Evolutionary conservation across 1,139 yeast species (phyloP).

Genomic region (Debaryomycetaceae sp.): DNA sequence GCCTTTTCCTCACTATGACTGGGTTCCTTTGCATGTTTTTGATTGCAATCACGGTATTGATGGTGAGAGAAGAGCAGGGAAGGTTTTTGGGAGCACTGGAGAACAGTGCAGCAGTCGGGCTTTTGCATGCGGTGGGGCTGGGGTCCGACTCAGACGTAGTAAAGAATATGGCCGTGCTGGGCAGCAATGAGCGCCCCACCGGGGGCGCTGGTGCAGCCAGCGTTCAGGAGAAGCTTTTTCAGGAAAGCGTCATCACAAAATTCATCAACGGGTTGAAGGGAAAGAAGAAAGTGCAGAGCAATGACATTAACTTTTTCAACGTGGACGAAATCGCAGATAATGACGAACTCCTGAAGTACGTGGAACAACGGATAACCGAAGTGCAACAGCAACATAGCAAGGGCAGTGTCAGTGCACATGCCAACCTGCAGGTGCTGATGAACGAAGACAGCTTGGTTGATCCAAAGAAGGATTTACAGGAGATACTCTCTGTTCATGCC

Average conservation of each 20-base stretch:
- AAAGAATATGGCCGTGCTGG: background rate
- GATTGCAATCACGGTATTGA: background rate
- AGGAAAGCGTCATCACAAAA: background rate
- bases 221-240: background rate
- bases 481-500: slow-evolving; percentile 28
- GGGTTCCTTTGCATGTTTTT: background rate
- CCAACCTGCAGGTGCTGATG: background rate
- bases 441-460: slow-evolving; percentile 1
- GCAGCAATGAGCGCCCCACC: background rate
- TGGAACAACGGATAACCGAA: background rate
- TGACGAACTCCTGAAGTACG: background rate
- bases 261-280: background rate
- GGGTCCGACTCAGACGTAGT: background rate
- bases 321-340: slow-evolving; percentile 1
- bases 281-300: background rate
- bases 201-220: background rate
- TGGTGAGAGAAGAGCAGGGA: background rate
- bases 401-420: background rate
- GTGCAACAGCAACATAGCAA: background rate
- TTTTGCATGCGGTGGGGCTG: background rate
- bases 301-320: slow-evolving; percentile 1
- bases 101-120: background rate
- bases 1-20: background rate
- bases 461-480: slow-evolving; percentile 24
- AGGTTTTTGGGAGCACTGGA: background rate